Evolutionary conservation across 768 basidiomycete species (phyloP).

Genomic region (Suillus occidentalis): DNA sequence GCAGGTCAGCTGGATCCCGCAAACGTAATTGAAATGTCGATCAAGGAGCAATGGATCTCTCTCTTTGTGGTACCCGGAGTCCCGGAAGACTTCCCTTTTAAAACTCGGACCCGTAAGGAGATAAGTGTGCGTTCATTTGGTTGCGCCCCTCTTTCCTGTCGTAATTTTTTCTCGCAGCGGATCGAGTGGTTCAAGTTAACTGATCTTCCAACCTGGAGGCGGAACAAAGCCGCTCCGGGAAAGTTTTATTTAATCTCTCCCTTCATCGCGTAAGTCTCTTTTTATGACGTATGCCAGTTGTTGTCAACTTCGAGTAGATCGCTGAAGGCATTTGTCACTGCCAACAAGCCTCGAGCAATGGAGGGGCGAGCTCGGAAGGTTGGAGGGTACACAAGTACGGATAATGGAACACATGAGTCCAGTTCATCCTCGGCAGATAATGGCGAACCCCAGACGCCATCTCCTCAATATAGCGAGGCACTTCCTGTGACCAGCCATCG

Average conservation of each 20-base stretch:
- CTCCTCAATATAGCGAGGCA: constrained; percentile 54
- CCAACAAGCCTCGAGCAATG: constrained; percentile 53
- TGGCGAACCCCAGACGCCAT: constrained; percentile 62
- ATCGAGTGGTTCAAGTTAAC: constrained; percentile 93
- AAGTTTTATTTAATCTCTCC: constrained; percentile 96
- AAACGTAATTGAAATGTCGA: constrained; percentile 79
- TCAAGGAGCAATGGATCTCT: constrained; percentile 88
- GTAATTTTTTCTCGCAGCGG: constrained; percentile 54
- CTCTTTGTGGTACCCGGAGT: constrained; percentile 89
- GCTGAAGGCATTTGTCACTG: constrained; percentile 67
- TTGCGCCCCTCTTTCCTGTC: constrained; percentile 16
- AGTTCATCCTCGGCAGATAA: constrained; percentile 66
- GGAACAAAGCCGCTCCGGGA: constrained; percentile 62
- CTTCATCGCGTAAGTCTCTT: constrained; percentile 72
- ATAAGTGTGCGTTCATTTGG: constrained; percentile 72
- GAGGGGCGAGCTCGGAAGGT: constrained; percentile 38
- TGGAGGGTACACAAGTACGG: constrained; percentile 22
- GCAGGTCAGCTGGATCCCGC: constrained; percentile 61
- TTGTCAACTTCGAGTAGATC: constrained; percentile 17
- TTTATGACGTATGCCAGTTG: constrained; percentile 3
- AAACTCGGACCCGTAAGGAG: constrained; percentile 95
- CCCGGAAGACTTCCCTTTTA: constrained; percentile 84
- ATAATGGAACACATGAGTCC: constrained; percentile 53
- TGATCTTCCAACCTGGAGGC: constrained; percentile 93
- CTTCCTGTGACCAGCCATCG: constrained; percentile 22